phyloP scores from a whole-genome alignment of 2,329 filamentous ascomycete species.

The Colletotrichum orchidophilum region DNA sequence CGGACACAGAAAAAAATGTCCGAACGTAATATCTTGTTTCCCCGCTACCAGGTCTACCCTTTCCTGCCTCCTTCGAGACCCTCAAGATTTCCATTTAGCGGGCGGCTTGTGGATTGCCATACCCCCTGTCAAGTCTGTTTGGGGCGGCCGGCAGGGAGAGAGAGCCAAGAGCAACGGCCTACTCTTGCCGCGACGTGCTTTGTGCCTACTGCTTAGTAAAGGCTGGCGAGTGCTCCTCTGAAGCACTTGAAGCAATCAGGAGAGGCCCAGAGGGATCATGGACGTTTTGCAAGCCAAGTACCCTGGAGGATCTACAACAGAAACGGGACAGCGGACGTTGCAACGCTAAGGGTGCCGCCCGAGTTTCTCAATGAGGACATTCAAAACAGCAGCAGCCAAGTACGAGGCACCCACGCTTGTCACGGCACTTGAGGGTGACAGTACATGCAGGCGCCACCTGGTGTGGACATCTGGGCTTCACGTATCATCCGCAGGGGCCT shows the following conservation, averaged over 20 bases:
- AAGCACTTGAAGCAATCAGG: background rate
- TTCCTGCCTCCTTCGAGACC: background rate
- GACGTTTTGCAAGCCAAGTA: background rate
- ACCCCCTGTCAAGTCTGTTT: slow-evolving; percentile 2
- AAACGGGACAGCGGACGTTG: slow-evolving; percentile 21
- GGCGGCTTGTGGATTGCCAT: slow-evolving; percentile 16
- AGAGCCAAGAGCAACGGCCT: background rate
- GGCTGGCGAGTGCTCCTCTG: background rate
- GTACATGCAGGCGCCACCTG: background rate
- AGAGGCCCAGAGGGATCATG: background rate
- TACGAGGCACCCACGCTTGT: background rate
- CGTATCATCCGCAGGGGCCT: background rate
- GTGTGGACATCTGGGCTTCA: background rate
- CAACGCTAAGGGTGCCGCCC: slow-evolving; percentile 22
- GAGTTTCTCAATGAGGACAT: background rate
- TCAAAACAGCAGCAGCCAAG: slow-evolving; percentile 7
- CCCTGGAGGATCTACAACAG: background rate
- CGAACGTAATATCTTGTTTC: slow-evolving; percentile 31
- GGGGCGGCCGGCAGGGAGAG: background rate
- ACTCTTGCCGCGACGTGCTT: background rate
- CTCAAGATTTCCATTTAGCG: slow-evolving; percentile 7
- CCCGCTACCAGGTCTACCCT: slow-evolving; percentile 23
- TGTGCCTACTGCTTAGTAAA: background rate
- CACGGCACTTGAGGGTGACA: too few relatives aligned
- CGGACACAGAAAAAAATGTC: slow-evolving; percentile 22